phyloP scores from a whole-genome alignment of 2,329 filamentous ascomycete genomes.

The Aspergillus sp. region DNA sequence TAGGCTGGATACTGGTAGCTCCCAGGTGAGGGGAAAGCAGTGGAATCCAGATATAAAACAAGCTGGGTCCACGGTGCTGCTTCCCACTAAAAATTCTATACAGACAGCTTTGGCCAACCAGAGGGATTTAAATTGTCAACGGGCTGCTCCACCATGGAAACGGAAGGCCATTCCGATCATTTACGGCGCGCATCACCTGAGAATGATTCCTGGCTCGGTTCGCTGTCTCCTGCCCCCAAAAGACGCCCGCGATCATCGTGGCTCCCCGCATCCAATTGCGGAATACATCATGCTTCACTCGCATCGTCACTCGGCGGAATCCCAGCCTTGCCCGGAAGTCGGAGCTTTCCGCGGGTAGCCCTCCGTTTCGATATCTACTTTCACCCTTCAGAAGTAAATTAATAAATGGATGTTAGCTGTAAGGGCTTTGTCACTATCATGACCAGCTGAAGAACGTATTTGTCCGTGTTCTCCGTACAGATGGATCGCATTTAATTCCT shows the following conservation, averaged over 20 bases:
- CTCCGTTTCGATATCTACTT: not conserved
- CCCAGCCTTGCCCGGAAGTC: not conserved
- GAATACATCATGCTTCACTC: not conserved
- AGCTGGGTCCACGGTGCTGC: not conserved
- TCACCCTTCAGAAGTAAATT: not conserved
- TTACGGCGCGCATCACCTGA: not conserved
- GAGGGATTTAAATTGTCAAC: not conserved
- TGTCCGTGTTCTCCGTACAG: not conserved
- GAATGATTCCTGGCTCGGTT: not conserved
- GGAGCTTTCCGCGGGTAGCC: slow-evolving; percentile 1
- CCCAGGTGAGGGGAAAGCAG: slow-evolving; percentile 9
- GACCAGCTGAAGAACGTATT: too few relatives aligned
- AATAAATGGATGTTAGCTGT: not conserved
- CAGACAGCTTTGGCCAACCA: slow-evolving; percentile 4
- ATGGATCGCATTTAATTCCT: not conserved
- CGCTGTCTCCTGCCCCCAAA: not conserved
- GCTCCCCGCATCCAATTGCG: not conserved
- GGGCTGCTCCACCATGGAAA: slow-evolving; percentile 1
- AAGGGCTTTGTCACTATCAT: too few relatives aligned
- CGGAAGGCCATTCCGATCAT: slow-evolving; percentile 4
- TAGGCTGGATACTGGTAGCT: not conserved
- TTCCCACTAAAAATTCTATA: slow-evolving; percentile 1
- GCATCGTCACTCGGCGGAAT: not conserved
- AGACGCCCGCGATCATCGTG: not conserved
- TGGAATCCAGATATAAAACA: not conserved